These are phyloP conservation scores for Aspergillus latus DNA, from an alignment of 2,329 filamentous ascomycete species.

Conservation along the genomic window DNA sequence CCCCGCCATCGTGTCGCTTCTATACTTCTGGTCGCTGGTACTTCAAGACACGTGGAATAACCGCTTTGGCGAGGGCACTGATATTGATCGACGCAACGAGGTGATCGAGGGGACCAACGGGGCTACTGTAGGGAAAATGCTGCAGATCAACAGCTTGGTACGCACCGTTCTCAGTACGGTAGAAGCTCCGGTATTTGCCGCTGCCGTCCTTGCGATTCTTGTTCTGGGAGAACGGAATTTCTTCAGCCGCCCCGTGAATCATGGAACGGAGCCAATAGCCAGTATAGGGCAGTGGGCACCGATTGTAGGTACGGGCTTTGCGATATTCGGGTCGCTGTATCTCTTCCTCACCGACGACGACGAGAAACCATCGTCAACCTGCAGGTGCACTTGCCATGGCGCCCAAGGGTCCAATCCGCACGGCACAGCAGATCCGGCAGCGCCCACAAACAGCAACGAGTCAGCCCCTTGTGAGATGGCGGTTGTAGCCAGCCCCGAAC, in stretches of 20 bases:
- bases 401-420: not conserved
- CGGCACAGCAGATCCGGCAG: not conserved
- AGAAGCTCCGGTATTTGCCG: constrained; percentile 7
- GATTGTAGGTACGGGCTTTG: constrained; percentile 1
- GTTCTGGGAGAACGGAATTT: constrained; percentile 4
- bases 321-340: constrained; percentile 4
- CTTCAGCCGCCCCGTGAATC: not conserved
- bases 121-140: constrained; percentile 3
- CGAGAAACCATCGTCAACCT: not conserved
- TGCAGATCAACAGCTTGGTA: constrained; percentile 3
- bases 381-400: constrained; percentile 2
- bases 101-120: constrained; percentile 4
- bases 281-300: constrained; percentile 10
- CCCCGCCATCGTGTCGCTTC: constrained; percentile 1
- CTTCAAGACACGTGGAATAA: constrained; percentile 4
- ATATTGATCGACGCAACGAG: not conserved
- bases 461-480: not conserved
- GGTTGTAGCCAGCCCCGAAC: not conserved
- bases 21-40: constrained; percentile 4
- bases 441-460: not conserved
- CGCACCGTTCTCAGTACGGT: constrained; percentile 2
- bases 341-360: not conserved
- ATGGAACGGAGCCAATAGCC: constrained; percentile 2
- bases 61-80: not conserved
- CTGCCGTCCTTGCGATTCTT: constrained; percentile 1